These are phyloP conservation scores for Aschersonia sp. DNA, from an alignment of 2,329 filamentous ascomycete species.

Conservation along the genomic window DNA sequence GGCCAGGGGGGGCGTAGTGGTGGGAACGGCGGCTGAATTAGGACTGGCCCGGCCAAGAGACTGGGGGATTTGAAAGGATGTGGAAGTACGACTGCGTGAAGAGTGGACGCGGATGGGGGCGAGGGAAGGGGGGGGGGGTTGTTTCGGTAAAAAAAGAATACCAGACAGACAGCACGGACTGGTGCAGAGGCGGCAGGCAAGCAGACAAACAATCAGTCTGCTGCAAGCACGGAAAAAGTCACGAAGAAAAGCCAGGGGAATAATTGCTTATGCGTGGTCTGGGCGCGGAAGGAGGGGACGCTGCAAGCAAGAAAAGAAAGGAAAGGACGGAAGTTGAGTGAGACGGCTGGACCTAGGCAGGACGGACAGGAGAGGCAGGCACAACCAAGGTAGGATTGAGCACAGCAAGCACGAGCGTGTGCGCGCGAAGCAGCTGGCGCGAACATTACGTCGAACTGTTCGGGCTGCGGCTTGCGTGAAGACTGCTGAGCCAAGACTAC, in stretches of 20 bases:
- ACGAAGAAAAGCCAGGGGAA: background rate
- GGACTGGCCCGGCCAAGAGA: slow-evolving; percentile 2
- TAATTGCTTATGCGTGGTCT: background rate
- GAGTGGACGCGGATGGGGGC: slow-evolving; percentile 1
- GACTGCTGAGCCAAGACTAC: no score
- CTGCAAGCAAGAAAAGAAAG: background rate
- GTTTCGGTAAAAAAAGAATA: background rate
- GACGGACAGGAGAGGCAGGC: background rate
- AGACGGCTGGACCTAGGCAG: background rate
- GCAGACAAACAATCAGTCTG: background rate
- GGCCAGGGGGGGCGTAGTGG: slow-evolving; percentile 4
- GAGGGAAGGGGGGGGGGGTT: background rate
- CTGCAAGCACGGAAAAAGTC: background rate
- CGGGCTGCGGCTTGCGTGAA: no score
- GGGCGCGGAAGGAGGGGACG: background rate
- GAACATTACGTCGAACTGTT: background rate
- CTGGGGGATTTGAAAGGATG: background rate
- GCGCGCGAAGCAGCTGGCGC: background rate
- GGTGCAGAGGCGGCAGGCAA: background rate
- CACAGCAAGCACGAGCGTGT: background rate
- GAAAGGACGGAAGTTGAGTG: background rate
- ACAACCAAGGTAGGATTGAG: background rate
- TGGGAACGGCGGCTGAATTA: slow-evolving; percentile 7
- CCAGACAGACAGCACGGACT: background rate
- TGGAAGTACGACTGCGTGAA: background rate